These are phyloP conservation scores for Kwoniella dendrophila DNA, from an alignment of 768 basidiomycete genomes.

Conservation along the genomic window DNA sequence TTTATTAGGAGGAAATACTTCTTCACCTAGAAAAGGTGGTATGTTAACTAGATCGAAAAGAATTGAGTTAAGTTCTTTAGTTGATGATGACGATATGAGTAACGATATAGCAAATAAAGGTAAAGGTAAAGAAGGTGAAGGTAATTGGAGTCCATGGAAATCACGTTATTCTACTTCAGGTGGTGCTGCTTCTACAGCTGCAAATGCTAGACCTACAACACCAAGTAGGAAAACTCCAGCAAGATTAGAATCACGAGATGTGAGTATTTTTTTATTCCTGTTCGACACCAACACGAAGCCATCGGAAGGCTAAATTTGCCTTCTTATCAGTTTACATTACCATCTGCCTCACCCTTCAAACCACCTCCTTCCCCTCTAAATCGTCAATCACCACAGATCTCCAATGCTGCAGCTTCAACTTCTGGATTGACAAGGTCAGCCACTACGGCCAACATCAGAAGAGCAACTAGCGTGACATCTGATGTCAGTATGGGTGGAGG, in stretches of 20 bases:
- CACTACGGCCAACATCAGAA: constrained; percentile 35
- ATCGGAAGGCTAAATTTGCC: background rate
- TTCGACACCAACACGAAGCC: too few relatives aligned
- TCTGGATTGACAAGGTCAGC: constrained; percentile 35
- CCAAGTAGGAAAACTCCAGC: constrained; percentile 16
- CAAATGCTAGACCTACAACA: constrained; percentile 18
- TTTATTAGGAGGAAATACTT: constrained; percentile 10
- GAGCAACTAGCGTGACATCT: constrained; percentile 30
- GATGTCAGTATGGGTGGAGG: constrained; percentile 40
- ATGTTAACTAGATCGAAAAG: constrained; percentile 26
- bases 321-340: constrained; percentile 29
- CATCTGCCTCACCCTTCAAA: constrained; percentile 43
- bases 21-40: constrained; percentile 23
- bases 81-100: constrained; percentile 17
- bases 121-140: constrained; percentile 12
- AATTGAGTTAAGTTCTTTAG: constrained; percentile 21
- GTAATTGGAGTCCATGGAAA: constrained; percentile 33
- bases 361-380: constrained; percentile 31
- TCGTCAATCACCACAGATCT: constrained; percentile 16
- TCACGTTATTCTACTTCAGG: constrained; percentile 18
- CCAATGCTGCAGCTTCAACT: constrained; percentile 9
- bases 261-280: constrained; percentile 10
- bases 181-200: constrained; percentile 18
- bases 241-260: constrained; percentile 19
- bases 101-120: constrained; percentile 4